Evolutionary conservation across 1,139 yeast species (phyloP).

Genomic region (Arxiozyma slooffiae): DNA sequence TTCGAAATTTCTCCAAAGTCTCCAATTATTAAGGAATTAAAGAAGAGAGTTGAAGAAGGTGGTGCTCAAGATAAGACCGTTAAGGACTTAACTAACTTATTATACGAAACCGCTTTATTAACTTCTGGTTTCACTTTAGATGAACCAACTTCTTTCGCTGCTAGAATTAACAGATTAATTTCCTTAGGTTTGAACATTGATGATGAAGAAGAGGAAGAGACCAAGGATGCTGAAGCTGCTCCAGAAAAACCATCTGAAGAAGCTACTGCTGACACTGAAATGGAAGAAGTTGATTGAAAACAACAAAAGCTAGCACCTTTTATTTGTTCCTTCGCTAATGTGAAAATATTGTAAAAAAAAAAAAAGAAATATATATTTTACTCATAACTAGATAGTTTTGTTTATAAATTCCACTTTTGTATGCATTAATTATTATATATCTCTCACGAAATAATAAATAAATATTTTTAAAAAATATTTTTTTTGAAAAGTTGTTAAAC

Average conservation of each 20-base stretch:
- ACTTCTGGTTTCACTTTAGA: constrained; percentile 98
- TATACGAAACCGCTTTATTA: constrained; percentile 94
- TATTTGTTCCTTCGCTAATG: not conserved
- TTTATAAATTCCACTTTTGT: not conserved
- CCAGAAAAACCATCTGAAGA: constrained; percentile 50
- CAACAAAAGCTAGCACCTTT: not conserved
- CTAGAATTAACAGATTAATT: constrained; percentile 96
- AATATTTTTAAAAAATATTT: too few species aligned
- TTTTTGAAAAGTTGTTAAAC: too few species aligned
- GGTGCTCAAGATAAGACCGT: constrained; percentile 98
- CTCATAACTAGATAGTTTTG: not conserved
- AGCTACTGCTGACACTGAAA: constrained; percentile 78
- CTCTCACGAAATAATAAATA: not conserved
- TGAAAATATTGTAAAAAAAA: not conserved
- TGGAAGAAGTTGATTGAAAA: constrained; percentile 95
- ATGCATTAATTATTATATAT: not conserved
- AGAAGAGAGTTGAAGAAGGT: constrained; percentile 89
- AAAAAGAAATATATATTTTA: not conserved
- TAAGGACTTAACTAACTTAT: constrained; percentile 90
- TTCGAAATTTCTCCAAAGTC: constrained; percentile 98
- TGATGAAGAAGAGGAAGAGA: constrained; percentile 60
- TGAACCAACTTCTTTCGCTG: constrained; percentile 95
- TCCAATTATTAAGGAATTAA: constrained; percentile 88
- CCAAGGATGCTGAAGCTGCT: constrained; percentile 37
- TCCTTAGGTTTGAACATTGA: constrained; percentile 97